phyloP scores from a whole-genome alignment of 768 basidiomycete genomes.

The Boletus rubropictus region DNA sequence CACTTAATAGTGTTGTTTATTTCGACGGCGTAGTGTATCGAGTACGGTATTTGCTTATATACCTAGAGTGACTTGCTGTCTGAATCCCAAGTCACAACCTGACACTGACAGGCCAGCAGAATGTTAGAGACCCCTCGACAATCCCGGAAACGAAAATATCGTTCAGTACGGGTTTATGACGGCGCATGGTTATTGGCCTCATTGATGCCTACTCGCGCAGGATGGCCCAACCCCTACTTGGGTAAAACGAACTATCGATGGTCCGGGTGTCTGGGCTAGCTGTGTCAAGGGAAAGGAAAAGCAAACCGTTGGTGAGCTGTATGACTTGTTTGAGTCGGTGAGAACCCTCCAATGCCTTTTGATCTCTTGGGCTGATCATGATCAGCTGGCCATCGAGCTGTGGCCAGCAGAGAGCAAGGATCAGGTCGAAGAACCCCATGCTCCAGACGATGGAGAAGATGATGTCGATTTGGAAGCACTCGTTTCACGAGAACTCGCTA shows the following conservation, averaged over 20 bases:
- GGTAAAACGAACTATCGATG: conserved; percentile 62
- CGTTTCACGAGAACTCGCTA: conserved; percentile 64
- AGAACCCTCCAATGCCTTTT: conserved; percentile 22
- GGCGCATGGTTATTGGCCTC: neutral
- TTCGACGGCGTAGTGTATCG: conserved; percentile 7
- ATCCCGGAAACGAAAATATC: conserved; percentile 44
- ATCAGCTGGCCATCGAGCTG: conserved; percentile 62
- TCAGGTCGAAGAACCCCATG: conserved; percentile 20
- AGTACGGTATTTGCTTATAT: conserved; percentile 15
- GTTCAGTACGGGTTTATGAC: conserved; percentile 36
- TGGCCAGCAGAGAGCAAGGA: conserved; percentile 49
- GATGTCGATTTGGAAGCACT: conserved; percentile 60
- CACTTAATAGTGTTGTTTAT: conserved; percentile 20
- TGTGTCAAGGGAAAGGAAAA: conserved; percentile 84
- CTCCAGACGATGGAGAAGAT: conserved; percentile 34
- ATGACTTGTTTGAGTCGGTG: conserved; percentile 75
- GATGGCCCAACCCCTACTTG: conserved; percentile 59
- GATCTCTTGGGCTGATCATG: conserved; percentile 10
- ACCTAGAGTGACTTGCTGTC: conserved; percentile 3
- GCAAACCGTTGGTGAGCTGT: conserved; percentile 68
- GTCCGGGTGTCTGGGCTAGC: conserved; percentile 82
- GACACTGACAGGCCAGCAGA: neutral
- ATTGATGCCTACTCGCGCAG: conserved; percentile 30
- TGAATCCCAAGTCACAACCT: neutral
- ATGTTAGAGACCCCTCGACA: conserved; percentile 21